phyloP scores from a whole-genome alignment of 1,284 basidiomycete genomes.

The Trichosporon faecale region DNA sequence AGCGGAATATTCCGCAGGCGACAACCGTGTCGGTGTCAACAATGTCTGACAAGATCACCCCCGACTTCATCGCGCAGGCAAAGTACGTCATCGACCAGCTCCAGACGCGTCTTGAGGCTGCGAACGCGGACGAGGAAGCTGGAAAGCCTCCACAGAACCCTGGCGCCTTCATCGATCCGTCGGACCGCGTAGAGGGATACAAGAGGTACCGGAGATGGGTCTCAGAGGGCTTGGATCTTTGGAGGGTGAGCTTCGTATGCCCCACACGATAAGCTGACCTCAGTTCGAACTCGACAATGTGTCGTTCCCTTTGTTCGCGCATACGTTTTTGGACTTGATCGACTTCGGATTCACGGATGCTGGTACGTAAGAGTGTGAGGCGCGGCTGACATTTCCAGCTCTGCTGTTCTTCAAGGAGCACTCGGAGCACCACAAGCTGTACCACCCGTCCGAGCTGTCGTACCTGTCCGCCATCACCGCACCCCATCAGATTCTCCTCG shows the following conservation, averaged over 20 bases:
- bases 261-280: slow-evolving; percentile 8
- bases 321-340: slow-evolving; percentile 94
- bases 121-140: slow-evolving; percentile 69
- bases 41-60: slow-evolving; percentile 44
- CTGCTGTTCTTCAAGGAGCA: slow-evolving; percentile 72
- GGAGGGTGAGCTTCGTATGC: slow-evolving; percentile 80
- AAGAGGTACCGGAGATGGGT: slow-evolving; percentile 72
- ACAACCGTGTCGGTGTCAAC: slow-evolving; percentile 47
- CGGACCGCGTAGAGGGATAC: slow-evolving; percentile 66
- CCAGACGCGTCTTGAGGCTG: slow-evolving; percentile 59
- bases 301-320: slow-evolving; percentile 91
- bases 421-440: slow-evolving; percentile 64
- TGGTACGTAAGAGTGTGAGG: slow-evolving; percentile 57
- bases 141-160: slow-evolving; percentile 57
- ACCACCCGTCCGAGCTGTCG: slow-evolving; percentile 71
- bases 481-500: slow-evolving; percentile 78
- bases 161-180: slow-evolving; percentile 65
- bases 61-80: slow-evolving; percentile 51
- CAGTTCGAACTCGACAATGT: slow-evolving; percentile 90
- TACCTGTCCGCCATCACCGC: slow-evolving; percentile 78
- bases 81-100: slow-evolving; percentile 49
- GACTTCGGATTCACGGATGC: slow-evolving; percentile 85
- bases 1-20: slow-evolving; percentile 57
- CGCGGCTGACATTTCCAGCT: slow-evolving; percentile 68
- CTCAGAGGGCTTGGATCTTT: slow-evolving; percentile 66